Base-by-base conservation (phyloP, 495 filamentous ascomycete genomes). In the Aspergillus ellipticus region DNA sequence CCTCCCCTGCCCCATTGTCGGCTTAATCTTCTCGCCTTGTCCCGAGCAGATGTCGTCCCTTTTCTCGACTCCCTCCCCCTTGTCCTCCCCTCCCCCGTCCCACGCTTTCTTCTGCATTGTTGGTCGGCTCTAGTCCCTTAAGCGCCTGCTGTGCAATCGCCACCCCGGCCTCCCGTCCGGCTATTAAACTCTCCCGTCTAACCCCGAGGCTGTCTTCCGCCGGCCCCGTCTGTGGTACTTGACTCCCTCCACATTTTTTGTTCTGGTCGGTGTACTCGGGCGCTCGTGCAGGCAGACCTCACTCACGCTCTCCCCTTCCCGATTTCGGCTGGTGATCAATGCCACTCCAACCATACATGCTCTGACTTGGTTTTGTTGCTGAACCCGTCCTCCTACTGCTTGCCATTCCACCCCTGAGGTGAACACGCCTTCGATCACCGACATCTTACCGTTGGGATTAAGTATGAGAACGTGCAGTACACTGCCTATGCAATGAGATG, bases 401-500 rank as follows among this genome's bases (percentile, higher is more conserved):
- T 5, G 10, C 13, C 5, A 39, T 33, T 13, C 4, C 11, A 4
- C 13, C 1, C 33, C 2, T 2, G 35, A 13, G n/a, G 35, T 39
- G n/a, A 28, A 28, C 13, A 4, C 24, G 24, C 24, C 3, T 28
- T 28, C 24, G 24, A 28, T 28, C 46, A 28, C 15, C 46, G 11
- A 4, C 8, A 28, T 24, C 33, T 42, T 31, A 17, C 17, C 11
- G 11, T 17, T 21, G 45, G 13, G 13, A 48, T 28, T 22, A 48
- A 48, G 45, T 48, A 48, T 48, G 45, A 26, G 20, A 28, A 48
- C 45, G 24, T 15, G 45, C 45, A 48, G 45, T 29, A 6, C 6
- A 29, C 45, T 48, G 45, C 45, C 49, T 42, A 61, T 68, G 64
- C 59, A 61, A 66, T 70, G 70, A 67, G 66, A 74, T 74, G 70